Evolutionary conservation across 768 basidiomycete genomes (phyloP), one percentile per base, ranked within the genome.

Genomic region (Russula abietina): DNA sequence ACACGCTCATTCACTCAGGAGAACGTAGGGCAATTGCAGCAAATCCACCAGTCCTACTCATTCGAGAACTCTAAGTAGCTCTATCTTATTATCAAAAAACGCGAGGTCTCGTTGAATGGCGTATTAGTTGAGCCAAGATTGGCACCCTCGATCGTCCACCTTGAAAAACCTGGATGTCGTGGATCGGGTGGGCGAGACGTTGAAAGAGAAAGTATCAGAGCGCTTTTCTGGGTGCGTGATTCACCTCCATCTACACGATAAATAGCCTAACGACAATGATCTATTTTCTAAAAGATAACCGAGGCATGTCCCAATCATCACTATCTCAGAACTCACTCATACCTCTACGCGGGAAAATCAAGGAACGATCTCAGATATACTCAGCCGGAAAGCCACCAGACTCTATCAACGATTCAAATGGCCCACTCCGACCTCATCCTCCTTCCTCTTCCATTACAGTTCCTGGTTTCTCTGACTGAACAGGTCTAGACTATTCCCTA

Each of bases 401-500:
- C 17, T 57, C 17, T 51, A 56, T 49, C 45, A 19, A 58, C 39
- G 32, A 52, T 32, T 48, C 32, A 12, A 62, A 41, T 97, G 96
- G 93, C 93, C 0, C 97, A 99, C 89, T 96, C 97, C 2, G 90
- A 91, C 67, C 83, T 99, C 11, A 96, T 98, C 72, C 83, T 99
- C 33, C 93, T 90, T 84, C 36, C 82, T 96, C 28, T 78, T 97
- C 1, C 92, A 93, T 38, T 38, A 38, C 14, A 5, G 16, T 16
- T 16, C 16, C 38, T 16, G 16, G 38, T 38, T 38, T 16, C 14
- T 38, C 38, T 38, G 38, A 38, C 14, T 16, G 38, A 38, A 38
- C n/a, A 45, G 22, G 8, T n/a, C 75, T 97, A 64, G 94, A 93
- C 73, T 93, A 94, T 67, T 89, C 91, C 0, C 79, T 96, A 51